phyloP scores from a whole-genome alignment of 2,329 filamentous ascomycete species.

The Hymenoscyphus repandus region DNA sequence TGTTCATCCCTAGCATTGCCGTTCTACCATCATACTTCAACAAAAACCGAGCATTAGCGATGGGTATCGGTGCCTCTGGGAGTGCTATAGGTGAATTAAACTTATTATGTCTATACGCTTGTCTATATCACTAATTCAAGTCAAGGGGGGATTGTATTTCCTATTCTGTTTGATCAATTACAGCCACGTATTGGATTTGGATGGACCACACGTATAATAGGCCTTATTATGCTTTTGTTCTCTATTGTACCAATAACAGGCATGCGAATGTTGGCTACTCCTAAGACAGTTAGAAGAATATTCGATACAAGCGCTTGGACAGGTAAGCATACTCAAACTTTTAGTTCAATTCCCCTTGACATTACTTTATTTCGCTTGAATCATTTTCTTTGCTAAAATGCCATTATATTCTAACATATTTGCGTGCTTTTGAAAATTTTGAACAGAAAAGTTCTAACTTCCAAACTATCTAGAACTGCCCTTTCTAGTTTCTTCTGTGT shows the following conservation, averaged over 20 bases:
- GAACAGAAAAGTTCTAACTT: too few species aligned
- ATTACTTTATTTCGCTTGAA: too few species aligned
- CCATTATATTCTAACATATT: too few species aligned
- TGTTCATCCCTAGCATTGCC: slow-evolving; percentile 34
- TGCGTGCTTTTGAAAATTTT: too few species aligned
- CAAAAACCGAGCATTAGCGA: slow-evolving; percentile 31
- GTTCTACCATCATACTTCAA: slow-evolving; percentile 36
- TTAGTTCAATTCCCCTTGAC: too few species aligned
- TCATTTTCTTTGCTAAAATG: too few species aligned
- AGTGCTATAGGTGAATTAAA: slow-evolving; percentile 26
- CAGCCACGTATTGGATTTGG: not conserved
- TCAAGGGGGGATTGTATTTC: not conserved
- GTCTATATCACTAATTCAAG: not conserved
- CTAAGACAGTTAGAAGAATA: not conserved
- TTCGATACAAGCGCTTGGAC: not conserved
- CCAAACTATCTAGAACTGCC: not conserved
- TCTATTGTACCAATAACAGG: not conserved
- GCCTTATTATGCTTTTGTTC: not conserved
- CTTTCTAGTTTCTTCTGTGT: not conserved
- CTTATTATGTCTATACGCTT: not conserved
- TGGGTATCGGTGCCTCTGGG: slow-evolving; percentile 32
- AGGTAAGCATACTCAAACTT: not conserved
- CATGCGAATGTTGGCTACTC: not conserved
- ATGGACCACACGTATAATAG: not conserved
- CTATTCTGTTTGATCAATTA: not conserved